Base-by-base conservation (phyloP, 257 asterid genomes). In the Forsythia suspensa region DNA sequence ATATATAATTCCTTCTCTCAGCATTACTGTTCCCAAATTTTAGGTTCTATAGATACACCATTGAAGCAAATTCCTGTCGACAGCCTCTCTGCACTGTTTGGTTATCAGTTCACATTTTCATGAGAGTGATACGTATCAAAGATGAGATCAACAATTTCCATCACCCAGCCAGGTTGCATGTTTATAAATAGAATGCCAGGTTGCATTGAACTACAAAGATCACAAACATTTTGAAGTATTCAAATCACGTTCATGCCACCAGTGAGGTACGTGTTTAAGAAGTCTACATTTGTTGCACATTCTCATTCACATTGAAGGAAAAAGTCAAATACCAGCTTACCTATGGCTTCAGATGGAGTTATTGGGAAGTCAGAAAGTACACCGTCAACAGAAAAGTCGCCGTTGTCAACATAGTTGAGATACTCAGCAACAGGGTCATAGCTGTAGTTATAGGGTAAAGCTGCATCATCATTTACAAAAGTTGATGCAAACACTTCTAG, bases 341-440 rank as follows among this genome's bases (percentile, higher is more conserved):
- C 96, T 51, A 92, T 44, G 73, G 95, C 55, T 34, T 76, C 86
- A 44, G 92, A 87, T 44, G 96, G 63, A 61, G 98, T 88, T 43
- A 88, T 4, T 42, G 98, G 97, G 86, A 85, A 93, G 86, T 91
- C 97, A 18, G 98, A 77, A 51, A 93, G 79, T 81, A 93, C 85
- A 16, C 98, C 98, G 76, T 93, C 98, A 76, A 91, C 92, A 46
- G 97, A 85, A 80, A 89, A 91, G 71, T 82, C 36, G 15, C 94
- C 96, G 29, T 91, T 91, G 83, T 93, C 97, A 46, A 90, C 79
- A 65, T 66, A 88, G 76, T 92, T 83, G 55, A 93, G 86, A 81
- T 87, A 88, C 89, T 93, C 98, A 57, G 91, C 61, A 74, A 93
- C 86, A 68, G 97, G 94, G 82, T 93, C 94, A 39, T 89, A 91